phyloP scores from a whole-genome alignment of 2,329 filamentous ascomycete species.

The Pseudogymnoascus sp. region DNA sequence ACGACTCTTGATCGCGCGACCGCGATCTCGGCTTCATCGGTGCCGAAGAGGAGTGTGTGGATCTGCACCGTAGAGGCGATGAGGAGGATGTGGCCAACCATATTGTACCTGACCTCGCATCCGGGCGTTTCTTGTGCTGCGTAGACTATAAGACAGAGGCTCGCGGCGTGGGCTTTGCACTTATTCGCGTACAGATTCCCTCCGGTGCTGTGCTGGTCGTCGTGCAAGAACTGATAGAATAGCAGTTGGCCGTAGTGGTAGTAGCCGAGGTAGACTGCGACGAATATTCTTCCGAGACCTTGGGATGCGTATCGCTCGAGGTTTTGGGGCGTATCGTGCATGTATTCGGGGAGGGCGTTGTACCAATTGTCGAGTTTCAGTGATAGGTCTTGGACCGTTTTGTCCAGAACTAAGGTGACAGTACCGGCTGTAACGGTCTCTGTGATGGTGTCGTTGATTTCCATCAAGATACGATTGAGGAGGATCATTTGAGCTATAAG shows the following conservation, averaged over 20 bases:
- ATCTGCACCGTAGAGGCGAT: constrained; percentile 40
- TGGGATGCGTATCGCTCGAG: constrained; percentile 29
- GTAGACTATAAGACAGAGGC: constrained; percentile 34
- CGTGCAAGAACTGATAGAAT: constrained; percentile 38
- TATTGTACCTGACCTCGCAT: constrained; percentile 35
- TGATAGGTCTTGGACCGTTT: constrained; percentile 26
- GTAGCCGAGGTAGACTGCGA: constrained; percentile 38
- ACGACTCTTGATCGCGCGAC: constrained; percentile 32
- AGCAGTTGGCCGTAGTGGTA: constrained; percentile 40
- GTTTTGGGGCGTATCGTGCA: constrained; percentile 33
- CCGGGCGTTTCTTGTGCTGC: constrained; percentile 29
- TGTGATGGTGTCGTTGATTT: constrained; percentile 34
- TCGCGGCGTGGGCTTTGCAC: constrained; percentile 33
- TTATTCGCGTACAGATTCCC: constrained; percentile 28
- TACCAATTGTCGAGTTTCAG: constrained; percentile 31
- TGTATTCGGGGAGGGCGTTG: constrained; percentile 26
- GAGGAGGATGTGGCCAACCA: constrained; percentile 39
- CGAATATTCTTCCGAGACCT: constrained; percentile 36
- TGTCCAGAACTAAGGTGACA: constrained; percentile 15
- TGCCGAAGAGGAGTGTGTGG: constrained; percentile 36
- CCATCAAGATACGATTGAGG: constrained; percentile 31
- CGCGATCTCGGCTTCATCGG: constrained; percentile 29
- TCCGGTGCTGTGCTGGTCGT: constrained; percentile 18
- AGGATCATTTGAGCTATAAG: constrained; percentile 32
- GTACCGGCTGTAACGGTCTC: constrained; percentile 25